Base-by-base conservation (phyloP, 345 rosid species). In the Linum lewisii region DNA sequence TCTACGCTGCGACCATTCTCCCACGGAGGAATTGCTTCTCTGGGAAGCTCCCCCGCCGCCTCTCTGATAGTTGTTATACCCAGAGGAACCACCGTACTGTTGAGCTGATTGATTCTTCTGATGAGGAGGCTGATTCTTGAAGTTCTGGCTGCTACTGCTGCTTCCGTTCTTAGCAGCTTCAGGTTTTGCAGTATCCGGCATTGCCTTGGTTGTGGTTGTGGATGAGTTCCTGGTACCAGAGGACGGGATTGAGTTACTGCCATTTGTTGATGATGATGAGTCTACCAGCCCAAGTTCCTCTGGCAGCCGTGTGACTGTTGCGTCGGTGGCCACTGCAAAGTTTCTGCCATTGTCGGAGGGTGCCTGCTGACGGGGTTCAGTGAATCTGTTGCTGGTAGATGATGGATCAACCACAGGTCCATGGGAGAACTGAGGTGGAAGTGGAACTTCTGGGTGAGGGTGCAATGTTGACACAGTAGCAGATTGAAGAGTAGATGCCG, bases 281-380 rank as follows among this genome's bases (percentile, higher is more conserved):
- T 83, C 90, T 32, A 75, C 81, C 72, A 82, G 50, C 55, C 82
- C 88, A 42, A 83, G 66, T 73, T 86, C 94, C 62, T 75, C 81
- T 2, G 82, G 77, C 60, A 86, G 80, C 69, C 60, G 77, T 59
- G 63, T 63, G 20, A 78, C 73, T 36, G 77, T 66, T 29, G 81
- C 63, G 59, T 75, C 82, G 7, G 72, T 51, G n/a, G 64, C 67
- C 44, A 63, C 63, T 4, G 72, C 62, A 59, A 66, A 72, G 51
- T 64, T 81, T 60, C 47, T 60, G 55, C 65, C 60, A 60, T 72
- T 54, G 4, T 78, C 78, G 7, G 80, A 66, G 23, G 79, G 54
- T 36, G 84, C 5, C 66, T 57, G 87, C 38, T 34, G 38, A 34
- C 60, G 74, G 54, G 79, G 62, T 72, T 78, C 87, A 8, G 74